These are phyloP conservation scores for Poa pratensis DNA, from an alignment of 176 grass and related monocot species.

Conservation along the genomic window DNA sequence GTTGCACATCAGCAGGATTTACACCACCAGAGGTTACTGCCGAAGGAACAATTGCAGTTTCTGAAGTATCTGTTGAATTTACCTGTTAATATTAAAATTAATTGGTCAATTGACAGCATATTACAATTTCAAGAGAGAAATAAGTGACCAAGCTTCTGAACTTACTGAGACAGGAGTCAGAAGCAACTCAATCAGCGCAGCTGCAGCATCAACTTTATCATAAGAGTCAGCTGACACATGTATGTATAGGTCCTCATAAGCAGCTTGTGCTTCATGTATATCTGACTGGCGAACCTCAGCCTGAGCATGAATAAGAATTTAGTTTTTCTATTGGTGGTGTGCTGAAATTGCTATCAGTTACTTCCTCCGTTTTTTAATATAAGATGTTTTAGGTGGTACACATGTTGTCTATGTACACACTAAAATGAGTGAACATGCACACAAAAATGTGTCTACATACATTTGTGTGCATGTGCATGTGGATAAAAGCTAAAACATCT, in stretches of 20 bases:
- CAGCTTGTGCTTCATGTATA: constrained; percentile 63
- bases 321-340: not conserved
- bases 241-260: constrained; percentile 79
- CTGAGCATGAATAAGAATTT: constrained; percentile 52
- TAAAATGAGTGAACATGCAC: no score
- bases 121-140: not conserved
- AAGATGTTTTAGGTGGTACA: no score
- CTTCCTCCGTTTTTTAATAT: no score
- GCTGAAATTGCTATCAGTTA: constrained; percentile 28
- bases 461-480: no score
- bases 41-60: constrained; percentile 43
- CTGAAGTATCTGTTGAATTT: constrained; percentile 42
- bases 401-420: no score
- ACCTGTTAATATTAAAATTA: constrained; percentile 44
- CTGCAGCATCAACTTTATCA: constrained; percentile 91
- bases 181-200: constrained; percentile 80
- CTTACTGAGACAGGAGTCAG: constrained; percentile 77
- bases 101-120: constrained; percentile 41
- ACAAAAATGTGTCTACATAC: no score
- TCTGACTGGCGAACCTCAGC: constrained; percentile 70
- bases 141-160: constrained; percentile 24
- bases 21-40: constrained; percentile 39
- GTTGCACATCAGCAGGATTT: constrained; percentile 42
- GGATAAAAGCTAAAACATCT: no score
- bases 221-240: constrained; percentile 82